phyloP scores from a whole-genome alignment of 768 basidiomycete species.

The Pisolithus microcarpus region DNA sequence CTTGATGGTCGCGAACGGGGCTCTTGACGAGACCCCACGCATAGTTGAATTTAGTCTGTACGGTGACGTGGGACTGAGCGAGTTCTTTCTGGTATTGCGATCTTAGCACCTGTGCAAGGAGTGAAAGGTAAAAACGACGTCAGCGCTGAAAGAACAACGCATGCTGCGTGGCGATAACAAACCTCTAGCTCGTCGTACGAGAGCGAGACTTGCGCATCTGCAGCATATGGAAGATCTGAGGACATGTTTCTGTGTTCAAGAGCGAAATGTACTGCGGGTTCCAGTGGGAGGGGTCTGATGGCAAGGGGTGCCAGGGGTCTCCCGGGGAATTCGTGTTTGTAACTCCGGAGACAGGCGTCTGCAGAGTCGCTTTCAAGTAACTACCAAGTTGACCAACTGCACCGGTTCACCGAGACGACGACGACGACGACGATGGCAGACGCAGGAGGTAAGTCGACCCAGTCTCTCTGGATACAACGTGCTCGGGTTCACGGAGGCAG shows the following conservation, averaged over 20 bases:
- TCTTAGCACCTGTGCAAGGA: conserved; percentile 58
- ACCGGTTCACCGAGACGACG: too few relatives aligned
- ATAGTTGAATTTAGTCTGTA: conserved; percentile 97
- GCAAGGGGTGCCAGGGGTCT: conserved; percentile 15
- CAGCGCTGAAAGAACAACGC: neutral
- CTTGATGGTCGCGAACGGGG: conserved; percentile 75
- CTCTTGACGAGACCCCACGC: conserved; percentile 97
- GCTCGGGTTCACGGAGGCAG: conserved; percentile 23
- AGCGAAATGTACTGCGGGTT: conserved; percentile 10
- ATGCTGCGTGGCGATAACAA: neutral
- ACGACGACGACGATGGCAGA: conserved; percentile 35
- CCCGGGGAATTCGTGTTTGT: conserved; percentile 21
- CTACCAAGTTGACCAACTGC: conserved; percentile 19
- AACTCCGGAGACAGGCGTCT: neutral
- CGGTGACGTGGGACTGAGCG: conserved; percentile 74
- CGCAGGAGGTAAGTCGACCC: conserved; percentile 45
- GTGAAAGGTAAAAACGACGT: neutral
- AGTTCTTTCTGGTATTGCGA: conserved; percentile 87
- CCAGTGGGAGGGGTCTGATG: neutral
- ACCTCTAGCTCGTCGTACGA: conserved; percentile 90
- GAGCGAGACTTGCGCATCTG: conserved; percentile 85
- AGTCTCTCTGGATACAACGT: conserved; percentile 6
- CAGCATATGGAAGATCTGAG: conserved; percentile 91
- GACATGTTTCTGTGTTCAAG: conserved; percentile 35
- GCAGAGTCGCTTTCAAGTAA: conserved; percentile 7